A percentile compares a stretch with the other conserved stretches of the same genome.
Conservation (phyloP, 768 basidiomycete genomes). For the Glaciozyma antarctica region DNA sequence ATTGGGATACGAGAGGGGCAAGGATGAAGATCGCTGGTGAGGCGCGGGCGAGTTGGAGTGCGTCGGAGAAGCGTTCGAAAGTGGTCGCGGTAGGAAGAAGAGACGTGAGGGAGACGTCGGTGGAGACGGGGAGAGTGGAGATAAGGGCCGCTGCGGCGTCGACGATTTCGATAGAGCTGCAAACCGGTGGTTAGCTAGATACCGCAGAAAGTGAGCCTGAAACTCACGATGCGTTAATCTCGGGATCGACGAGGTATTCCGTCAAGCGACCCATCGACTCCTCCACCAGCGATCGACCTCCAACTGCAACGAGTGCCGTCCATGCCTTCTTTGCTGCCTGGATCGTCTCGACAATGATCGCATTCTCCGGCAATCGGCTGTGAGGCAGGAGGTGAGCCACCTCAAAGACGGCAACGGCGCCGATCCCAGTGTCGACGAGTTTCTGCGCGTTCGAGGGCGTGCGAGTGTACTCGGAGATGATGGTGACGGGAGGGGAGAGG, state of each 20-base stretch:
- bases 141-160: slow-evolving; percentile 2
- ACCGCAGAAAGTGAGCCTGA: neutral
- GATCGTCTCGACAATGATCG: slow-evolving; percentile 5
- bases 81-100: neutral
- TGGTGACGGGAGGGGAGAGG: neutral
- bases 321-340: slow-evolving; percentile 13
- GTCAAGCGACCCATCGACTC: neutral
- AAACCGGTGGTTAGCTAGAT: neutral
- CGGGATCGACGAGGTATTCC: neutral
- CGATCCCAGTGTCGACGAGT: neutral
- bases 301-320: neutral
- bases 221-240: neutral
- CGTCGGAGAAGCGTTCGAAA: neutral
- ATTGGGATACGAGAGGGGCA: slow-evolving; percentile 52
- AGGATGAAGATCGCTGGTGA: slow-evolving; percentile 40
- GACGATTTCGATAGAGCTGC: slow-evolving; percentile 17
- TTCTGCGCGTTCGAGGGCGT: neutral
- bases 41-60: slow-evolving; percentile 8
- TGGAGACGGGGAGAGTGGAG: neutral
- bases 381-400: slow-evolving; percentile 11
- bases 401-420: slow-evolving; percentile 1
- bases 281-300: neutral
- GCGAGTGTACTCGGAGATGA: slow-evolving; percentile 9
- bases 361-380: neutral
- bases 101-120: neutral